phyloP scores from a whole-genome alignment of 495 filamentous ascomycete genomes.

The Pseudevernia furfuracea region DNA sequence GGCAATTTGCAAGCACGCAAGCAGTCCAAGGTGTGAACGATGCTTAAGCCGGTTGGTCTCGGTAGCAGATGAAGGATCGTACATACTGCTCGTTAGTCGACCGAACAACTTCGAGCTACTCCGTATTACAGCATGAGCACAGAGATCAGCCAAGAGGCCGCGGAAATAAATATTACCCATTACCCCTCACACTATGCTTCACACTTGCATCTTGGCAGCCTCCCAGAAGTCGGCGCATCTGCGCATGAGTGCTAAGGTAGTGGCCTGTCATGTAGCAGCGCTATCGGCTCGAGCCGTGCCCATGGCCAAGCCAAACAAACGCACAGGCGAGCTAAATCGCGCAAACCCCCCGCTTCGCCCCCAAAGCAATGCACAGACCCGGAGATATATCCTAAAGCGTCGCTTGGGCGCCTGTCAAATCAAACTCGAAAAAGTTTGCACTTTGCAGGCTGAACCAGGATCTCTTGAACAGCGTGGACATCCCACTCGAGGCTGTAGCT shows the following conservation, averaged over 20 bases:
- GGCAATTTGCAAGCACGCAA: not conserved
- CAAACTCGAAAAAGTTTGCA: not conserved
- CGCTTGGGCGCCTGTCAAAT: conserved; percentile 2
- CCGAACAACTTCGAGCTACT: not conserved
- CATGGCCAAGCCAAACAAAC: conserved; percentile 3
- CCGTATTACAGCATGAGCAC: too few relatives aligned
- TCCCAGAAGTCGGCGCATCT: not conserved
- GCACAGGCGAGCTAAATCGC: conserved; percentile 3
- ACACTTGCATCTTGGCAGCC: too few relatives aligned
- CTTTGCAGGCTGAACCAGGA: too few relatives aligned
- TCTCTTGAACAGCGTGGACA: too few relatives aligned
- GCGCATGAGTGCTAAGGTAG: not conserved
- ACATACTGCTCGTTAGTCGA: not conserved
- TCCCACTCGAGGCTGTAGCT: not conserved
- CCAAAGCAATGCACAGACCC: not conserved
- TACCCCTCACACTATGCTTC: too few relatives aligned
- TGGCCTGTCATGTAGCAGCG: conserved; percentile 6
- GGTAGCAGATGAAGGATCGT: not conserved
- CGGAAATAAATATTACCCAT: not conserved
- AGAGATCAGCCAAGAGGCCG: not conserved
- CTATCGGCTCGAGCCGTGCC: conserved; percentile 2
- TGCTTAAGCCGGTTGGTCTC: not conserved
- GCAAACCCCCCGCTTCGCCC: not conserved
- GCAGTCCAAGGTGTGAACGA: not conserved
- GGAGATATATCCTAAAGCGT: not conserved